Conservation (phyloP, 2,329 filamentous ascomycete species). For the Aspergillus piperis region DNA sequence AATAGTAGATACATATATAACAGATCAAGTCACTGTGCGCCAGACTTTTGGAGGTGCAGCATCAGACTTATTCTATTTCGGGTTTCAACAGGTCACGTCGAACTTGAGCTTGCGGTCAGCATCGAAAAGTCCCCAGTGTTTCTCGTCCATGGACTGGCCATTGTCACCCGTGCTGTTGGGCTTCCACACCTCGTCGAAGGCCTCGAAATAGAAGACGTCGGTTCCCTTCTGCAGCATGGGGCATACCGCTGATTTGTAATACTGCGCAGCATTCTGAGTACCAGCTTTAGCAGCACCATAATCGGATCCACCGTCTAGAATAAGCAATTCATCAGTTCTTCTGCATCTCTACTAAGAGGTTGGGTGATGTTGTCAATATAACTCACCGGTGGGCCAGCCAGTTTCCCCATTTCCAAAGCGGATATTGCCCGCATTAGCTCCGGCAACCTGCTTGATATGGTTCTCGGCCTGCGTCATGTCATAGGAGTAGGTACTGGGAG, state of each 20-base stretch:
- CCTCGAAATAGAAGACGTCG: conserved; percentile 73
- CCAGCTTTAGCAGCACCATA: conserved; percentile 64
- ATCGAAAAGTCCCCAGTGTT: conserved; percentile 69
- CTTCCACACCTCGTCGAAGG: conserved; percentile 74
- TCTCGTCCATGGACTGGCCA: conserved; percentile 63
- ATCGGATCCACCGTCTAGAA: conserved; percentile 55
- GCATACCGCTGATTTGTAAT: conserved; percentile 65
- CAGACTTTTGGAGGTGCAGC: conserved; percentile 6
- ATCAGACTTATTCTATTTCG: conserved; percentile 19
- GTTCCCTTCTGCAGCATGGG: conserved; percentile 65
- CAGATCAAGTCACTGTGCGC: not conserved
- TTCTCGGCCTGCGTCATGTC: conserved; percentile 65
- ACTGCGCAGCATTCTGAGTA: conserved; percentile 59
- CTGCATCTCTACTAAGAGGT: conserved; percentile 1
- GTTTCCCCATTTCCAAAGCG: conserved; percentile 72
- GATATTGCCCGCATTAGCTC: conserved; percentile 54
- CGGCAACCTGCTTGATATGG: conserved; percentile 62
- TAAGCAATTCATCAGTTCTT: not conserved
- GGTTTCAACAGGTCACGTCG: conserved; percentile 45
- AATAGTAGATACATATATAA: conserved; percentile 10
- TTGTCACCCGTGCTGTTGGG: conserved; percentile 63
- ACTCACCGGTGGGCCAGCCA: conserved; percentile 61
- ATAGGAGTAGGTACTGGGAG: conserved; percentile 65
- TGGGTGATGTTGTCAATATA: not conserved
- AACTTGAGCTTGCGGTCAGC: conserved; percentile 61